These are phyloP conservation scores for Diaporthe longicolla DNA, from an alignment of 2,329 filamentous ascomycete species.

Conservation along the genomic window DNA sequence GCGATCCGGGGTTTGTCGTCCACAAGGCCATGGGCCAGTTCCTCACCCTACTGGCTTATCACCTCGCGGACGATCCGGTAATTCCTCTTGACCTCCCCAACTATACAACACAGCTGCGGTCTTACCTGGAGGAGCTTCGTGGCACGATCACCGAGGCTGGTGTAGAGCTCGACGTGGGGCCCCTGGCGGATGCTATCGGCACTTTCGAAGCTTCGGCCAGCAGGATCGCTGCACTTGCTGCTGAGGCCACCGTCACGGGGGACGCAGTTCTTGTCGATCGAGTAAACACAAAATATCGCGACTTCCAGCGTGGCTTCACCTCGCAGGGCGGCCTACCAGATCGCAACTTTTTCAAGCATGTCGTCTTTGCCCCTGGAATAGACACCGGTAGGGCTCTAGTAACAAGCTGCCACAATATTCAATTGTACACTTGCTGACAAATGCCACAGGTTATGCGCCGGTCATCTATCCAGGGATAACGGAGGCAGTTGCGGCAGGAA, in stretches of 20 bases:
- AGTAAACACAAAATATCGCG: conserved; percentile 29
- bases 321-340: conserved; percentile 18
- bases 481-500: conserved; percentile 12
- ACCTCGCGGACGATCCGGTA: not conserved
- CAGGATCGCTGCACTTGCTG: not conserved
- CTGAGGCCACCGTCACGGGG: conserved; percentile 1
- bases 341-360: conserved; percentile 4
- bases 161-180: conserved; percentile 2
- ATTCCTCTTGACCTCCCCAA: conserved; percentile 11
- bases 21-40: conserved; percentile 31
- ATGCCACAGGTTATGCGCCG: conserved; percentile 3
- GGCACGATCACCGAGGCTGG: not conserved
- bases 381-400: conserved; percentile 1
- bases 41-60: conserved; percentile 8
- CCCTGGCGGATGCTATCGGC: conserved; percentile 13
- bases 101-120: not conserved
- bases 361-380: conserved; percentile 8
- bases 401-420: not conserved
- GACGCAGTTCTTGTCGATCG: not conserved
- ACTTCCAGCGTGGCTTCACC: conserved; percentile 27
- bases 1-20: conserved; percentile 72
- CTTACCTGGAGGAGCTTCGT: conserved; percentile 11
- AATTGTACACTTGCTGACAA: not conserved
- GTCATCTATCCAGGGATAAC: conserved; percentile 12
- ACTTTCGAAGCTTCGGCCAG: conserved; percentile 7